A percentile compares a stretch with the other conserved stretches of the same genome.
Evolutionary conservation across 352 stramenopile species (phyloP).

Genomic region (Phytophthora sp.): DNA sequence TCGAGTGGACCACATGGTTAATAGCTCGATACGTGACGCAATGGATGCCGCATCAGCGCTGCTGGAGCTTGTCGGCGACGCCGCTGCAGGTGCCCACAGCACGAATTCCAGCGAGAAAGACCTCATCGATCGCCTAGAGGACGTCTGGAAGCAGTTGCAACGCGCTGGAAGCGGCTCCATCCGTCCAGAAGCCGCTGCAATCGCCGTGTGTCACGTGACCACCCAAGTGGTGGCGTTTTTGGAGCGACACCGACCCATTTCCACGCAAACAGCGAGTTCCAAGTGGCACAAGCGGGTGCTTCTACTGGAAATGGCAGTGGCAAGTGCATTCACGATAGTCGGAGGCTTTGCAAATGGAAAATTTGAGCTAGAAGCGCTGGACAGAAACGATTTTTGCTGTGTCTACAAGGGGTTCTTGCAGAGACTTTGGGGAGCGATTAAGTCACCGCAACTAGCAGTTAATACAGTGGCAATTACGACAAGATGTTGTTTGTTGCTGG

Average conservation of each 20-base stretch:
- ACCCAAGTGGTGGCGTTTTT: conserved; percentile 28
- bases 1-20: too few relatives aligned
- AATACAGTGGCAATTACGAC: conserved; percentile 12
- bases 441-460: neutral
- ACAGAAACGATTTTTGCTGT: conserved; percentile 20
- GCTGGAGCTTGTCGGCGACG: conserved; percentile 22
- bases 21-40: neutral
- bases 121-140: conserved; percentile 15
- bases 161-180: neutral
- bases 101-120: conserved; percentile 19
- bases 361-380: conserved; percentile 7
- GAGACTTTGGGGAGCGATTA: neutral
- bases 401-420: conserved; percentile 27
- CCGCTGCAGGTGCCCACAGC: conserved; percentile 5
- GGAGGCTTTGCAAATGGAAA: neutral
- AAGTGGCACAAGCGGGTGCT: conserved; percentile 33
- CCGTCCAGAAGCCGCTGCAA: neutral
- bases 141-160: conserved; percentile 20
- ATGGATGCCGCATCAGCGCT: conserved; percentile 25
- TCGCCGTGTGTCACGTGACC: conserved; percentile 30
- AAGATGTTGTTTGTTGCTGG: conserved; percentile 35
- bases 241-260: conserved; percentile 15
- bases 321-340: conserved; percentile 10
- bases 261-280: conserved; percentile 2
- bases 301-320: conserved; percentile 28